Evolutionary conservation across 2,329 filamentous ascomycete species (phyloP).

Genomic region (Exophiala sp.): DNA sequence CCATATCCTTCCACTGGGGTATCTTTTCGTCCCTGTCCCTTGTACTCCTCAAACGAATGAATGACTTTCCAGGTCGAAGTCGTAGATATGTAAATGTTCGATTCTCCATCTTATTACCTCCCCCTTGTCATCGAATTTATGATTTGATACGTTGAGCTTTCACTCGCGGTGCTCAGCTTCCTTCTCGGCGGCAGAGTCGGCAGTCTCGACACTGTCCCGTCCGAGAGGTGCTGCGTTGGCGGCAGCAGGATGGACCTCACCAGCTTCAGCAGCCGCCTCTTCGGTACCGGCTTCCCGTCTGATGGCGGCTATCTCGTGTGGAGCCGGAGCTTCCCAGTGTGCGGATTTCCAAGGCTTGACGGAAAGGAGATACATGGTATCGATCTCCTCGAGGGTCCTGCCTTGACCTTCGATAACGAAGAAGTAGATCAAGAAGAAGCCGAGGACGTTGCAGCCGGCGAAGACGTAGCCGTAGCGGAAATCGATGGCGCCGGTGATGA

Average conservation of each 20-base stretch:
- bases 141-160: background rate
- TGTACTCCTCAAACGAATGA: background rate
- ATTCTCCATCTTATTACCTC: no score
- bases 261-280: constrained; percentile 16
- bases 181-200: constrained; percentile 11
- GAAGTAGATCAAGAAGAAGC: constrained; percentile 67
- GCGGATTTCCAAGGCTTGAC: constrained; percentile 54
- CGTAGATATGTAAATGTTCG: no score
- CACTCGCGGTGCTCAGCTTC: constrained; percentile 13
- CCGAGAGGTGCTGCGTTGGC: background rate
- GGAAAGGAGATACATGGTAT: constrained; percentile 68
- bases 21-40: background rate
- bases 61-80: background rate
- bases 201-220: constrained; percentile 9
- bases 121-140: no score
- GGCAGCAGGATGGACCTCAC: constrained; percentile 13
- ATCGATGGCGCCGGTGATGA: constrained; percentile 69
- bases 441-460: constrained; percentile 66
- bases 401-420: constrained; percentile 69
- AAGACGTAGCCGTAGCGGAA: constrained; percentile 78
- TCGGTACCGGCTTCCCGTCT: constrained; percentile 24
- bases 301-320: constrained; percentile 28
- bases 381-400: constrained; percentile 72
- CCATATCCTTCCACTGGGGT: background rate
- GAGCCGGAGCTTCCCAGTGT: constrained; percentile 21